Evolutionary conservation across 805 yeast species (phyloP), one percentile per base, ranked within the genome.

Genomic region (Candida insectalens): DNA sequence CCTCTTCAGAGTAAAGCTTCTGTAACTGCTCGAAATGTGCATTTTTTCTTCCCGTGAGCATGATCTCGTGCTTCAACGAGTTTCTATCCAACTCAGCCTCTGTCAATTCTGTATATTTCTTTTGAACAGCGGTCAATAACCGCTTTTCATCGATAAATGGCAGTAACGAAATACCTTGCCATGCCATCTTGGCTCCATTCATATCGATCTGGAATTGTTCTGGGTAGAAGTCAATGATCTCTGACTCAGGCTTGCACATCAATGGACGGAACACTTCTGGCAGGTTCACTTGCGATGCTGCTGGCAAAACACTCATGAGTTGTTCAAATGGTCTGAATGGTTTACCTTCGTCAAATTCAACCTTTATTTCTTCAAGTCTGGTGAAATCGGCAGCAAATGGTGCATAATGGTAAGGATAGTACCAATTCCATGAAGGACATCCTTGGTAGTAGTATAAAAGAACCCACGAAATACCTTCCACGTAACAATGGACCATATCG

Each of bases 361-460:
- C 65, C 1, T 75, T 62, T 12, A 77, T 51, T 6, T 65, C 71
- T 8, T 55, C 51, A 27, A 81, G 50, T 30, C 75, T 71, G 2
- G 56, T 63, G 48, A 92, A 83, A 55, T 92, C 99, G 5, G 79
- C 36, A 0, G 96, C 97, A 66, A 92, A 88, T 16, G 99, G 99
- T 0, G 98, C 97, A 60, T 92, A 94, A 52, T 92, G 97, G 53
- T 79, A 89, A 0, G 97, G 98, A 49, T 80, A 92, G 56, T 75
- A 92, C 98, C 98, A 92, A 36, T 78, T 78, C 99, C 99, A 92
- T 0, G 97, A 89, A 0, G 95, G 95, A 60, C 97, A 89, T 2
- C 96, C 97, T 57, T 92, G 97, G 56, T 84, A 89, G 59, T 92
- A 92, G 55, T 92, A 92, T 35, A 84, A 59, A 42, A 92, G 64